phyloP scores from a whole-genome alignment of 2,329 filamentous ascomycete species.

The Blastomyces silverae region DNA sequence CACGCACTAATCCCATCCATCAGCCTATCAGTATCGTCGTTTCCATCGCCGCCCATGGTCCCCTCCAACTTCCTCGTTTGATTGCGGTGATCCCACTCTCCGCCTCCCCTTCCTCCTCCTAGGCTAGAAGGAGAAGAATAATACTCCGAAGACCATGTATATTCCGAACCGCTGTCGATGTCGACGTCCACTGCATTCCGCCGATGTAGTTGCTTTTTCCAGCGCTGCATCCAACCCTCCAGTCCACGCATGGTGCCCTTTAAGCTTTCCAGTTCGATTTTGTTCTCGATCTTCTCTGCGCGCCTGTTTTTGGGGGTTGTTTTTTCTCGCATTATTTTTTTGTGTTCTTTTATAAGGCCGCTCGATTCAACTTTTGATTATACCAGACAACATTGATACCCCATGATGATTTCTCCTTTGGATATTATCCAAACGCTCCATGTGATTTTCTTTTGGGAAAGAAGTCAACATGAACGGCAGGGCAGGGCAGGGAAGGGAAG shows the following conservation, averaged over 20 bases:
- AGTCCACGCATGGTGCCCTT: conserved; percentile 34
- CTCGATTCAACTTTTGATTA: no score
- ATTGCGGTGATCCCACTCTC: background rate
- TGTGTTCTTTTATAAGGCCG: background rate
- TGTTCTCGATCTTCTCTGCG: conserved; percentile 30
- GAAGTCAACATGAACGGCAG: background rate
- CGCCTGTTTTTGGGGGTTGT: background rate
- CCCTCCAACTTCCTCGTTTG: background rate
- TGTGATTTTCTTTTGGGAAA: background rate
- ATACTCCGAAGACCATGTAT: conserved; percentile 1
- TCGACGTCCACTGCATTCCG: conserved; percentile 1
- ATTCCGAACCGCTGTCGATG: background rate
- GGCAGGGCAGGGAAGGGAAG: background rate
- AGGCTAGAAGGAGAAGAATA: background rate
- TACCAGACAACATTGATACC: background rate
- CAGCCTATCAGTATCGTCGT: conserved; percentile 28
- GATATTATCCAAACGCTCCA: background rate
- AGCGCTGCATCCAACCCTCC: conserved; percentile 30
- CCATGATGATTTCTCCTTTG: background rate
- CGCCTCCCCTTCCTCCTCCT: no score
- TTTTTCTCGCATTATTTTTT: background rate
- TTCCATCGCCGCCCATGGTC: background rate
- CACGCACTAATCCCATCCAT: conserved; percentile 39
- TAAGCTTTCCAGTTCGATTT: conserved; percentile 33
- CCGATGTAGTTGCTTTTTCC: conserved; percentile 25